Percentiles rank a stretch among this genome's conserved stretches.
These are phyloP conservation scores for Hansenula lynferdii DNA, from an alignment of 1,139 yeast genomes.

Conservation along the genomic window DNA sequence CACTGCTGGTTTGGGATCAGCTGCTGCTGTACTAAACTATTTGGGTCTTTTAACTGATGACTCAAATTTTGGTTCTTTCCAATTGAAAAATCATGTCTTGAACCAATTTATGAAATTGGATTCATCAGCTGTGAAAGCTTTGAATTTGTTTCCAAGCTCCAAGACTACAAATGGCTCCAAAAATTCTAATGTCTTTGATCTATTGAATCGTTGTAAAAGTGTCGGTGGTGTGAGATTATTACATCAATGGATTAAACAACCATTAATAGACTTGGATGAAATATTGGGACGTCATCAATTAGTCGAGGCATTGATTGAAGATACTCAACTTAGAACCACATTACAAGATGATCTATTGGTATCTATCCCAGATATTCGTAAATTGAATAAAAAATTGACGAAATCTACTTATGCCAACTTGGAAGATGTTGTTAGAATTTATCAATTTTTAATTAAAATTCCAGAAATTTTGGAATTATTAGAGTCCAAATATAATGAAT, in stretches of 20 bases:
- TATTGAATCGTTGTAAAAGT: constrained; percentile 83
- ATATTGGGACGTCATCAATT: constrained; percentile 68
- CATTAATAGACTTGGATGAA: constrained; percentile 57
- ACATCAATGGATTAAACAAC: constrained; percentile 95
- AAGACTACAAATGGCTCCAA: constrained; percentile 38
- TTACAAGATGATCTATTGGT: constrained; percentile 65
- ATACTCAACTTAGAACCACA: constrained; percentile 58
- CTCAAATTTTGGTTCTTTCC: constrained; percentile 46
- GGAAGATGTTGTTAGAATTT: constrained; percentile 89
- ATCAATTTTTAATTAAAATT: constrained; percentile 67
- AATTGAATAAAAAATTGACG: constrained; percentile 62
- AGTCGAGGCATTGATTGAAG: constrained; percentile 69
- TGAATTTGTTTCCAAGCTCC: constrained; percentile 73
- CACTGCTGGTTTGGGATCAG: constrained; percentile 45
- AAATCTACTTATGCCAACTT: constrained; percentile 44
- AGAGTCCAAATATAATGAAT: constrained; percentile 28
- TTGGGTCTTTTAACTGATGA: constrained; percentile 55
- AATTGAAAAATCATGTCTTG: constrained; percentile 63
- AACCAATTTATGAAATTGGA: constrained; percentile 83
- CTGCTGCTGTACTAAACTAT: constrained; percentile 59
- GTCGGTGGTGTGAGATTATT: constrained; percentile 80
- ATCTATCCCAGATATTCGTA: constrained; percentile 77
- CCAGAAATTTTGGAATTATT: constrained; percentile 63
- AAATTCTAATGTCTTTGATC: constrained; percentile 68
- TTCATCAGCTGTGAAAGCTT: constrained; percentile 82